Percentiles rank a stretch among this genome's conserved stretches.
Conservation (phyloP, 2,329 filamentous ascomycete species). For the Hymenoscyphus linearis region DNA sequence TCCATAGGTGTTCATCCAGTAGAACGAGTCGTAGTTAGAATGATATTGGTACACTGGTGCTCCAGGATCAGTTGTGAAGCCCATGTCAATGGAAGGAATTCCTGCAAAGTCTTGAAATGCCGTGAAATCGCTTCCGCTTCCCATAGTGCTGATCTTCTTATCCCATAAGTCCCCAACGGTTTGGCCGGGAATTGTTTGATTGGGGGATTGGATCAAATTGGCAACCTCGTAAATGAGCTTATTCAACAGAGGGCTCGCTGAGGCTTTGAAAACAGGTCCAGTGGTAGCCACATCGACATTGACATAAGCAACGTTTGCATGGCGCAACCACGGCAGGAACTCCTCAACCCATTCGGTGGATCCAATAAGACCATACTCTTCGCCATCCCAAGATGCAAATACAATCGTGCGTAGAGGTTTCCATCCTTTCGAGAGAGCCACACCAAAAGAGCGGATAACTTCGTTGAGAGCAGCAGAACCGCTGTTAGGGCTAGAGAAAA, state of each 20-base stretch:
- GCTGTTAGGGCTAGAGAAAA: constrained; percentile 55
- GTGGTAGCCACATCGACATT: constrained; percentile 70
- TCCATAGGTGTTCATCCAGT: constrained; percentile 78
- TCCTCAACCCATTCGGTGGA: constrained; percentile 88
- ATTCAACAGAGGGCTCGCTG: constrained; percentile 59
- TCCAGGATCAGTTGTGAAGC: constrained; percentile 37
- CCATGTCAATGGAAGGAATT: constrained; percentile 50
- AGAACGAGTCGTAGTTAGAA: constrained; percentile 76
- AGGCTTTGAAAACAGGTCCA: constrained; percentile 51
- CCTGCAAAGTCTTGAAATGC: constrained; percentile 56
- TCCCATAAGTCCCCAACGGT: constrained; percentile 44
- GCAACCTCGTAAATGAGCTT: constrained; percentile 54
- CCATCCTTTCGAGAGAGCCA: constrained; percentile 69
- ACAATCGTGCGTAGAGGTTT: constrained; percentile 85
- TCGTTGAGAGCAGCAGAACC: constrained; percentile 77
- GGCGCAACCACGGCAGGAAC: constrained; percentile 67
- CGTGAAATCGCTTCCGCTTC: constrained; percentile 63
- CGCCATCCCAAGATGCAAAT: constrained; percentile 70
- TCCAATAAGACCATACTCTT: constrained; percentile 76
- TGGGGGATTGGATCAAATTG: constrained; percentile 40
- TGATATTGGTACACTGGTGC: constrained; percentile 69
- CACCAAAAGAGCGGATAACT: constrained; percentile 68
- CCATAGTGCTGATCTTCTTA: constrained; percentile 50
- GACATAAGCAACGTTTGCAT: constrained; percentile 66
- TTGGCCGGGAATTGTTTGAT: constrained; percentile 34